A percentile compares a stretch with the other conserved stretches of the same genome.
These are phyloP conservation scores for Vanderwaltozyma verrucispora DNA, from an alignment of 805 yeast genomes.

Conservation along the genomic window DNA sequence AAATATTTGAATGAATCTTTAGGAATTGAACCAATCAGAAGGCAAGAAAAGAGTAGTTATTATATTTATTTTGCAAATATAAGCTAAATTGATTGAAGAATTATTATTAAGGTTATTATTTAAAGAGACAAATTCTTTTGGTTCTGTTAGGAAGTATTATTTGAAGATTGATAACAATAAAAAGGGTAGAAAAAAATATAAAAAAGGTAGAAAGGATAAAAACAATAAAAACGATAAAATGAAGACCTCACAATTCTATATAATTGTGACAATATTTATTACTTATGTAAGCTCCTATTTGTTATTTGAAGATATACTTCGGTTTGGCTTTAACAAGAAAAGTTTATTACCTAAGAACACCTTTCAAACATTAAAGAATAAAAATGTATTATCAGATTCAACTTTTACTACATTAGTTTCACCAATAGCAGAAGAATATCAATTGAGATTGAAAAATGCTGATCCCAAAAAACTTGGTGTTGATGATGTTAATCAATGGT, in stretches of 20 bases:
- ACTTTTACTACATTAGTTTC: constrained; percentile 3
- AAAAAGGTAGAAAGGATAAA: no score
- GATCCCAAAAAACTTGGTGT: constrained; percentile 43
- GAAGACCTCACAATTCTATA: no score
- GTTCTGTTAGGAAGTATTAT: no score
- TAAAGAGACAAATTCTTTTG: no score
- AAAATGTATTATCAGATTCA: not conserved
- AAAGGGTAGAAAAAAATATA: no score
- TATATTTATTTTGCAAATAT: no score
- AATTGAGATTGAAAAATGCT: constrained; percentile 15
- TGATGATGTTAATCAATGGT: constrained; percentile 67
- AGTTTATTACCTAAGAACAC: not conserved
- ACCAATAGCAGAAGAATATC: constrained; percentile 11
- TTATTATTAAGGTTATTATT: no score
- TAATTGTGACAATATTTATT: not conserved
- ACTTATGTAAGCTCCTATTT: not conserved
- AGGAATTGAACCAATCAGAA: not conserved
- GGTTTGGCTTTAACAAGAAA: not conserved
- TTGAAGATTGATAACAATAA: no score
- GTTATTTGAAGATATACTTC: not conserved
- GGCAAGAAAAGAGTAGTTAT: no score
- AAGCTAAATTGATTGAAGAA: no score
- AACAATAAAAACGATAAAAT: no score
- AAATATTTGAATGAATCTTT: no score
- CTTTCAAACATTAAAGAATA: not conserved